A percentile compares a stretch with the other conserved stretches of the same genome.
These are phyloP conservation scores for Penicillium sp. DNA, from an alignment of 2,329 filamentous ascomycete genomes.

Conservation along the genomic window DNA sequence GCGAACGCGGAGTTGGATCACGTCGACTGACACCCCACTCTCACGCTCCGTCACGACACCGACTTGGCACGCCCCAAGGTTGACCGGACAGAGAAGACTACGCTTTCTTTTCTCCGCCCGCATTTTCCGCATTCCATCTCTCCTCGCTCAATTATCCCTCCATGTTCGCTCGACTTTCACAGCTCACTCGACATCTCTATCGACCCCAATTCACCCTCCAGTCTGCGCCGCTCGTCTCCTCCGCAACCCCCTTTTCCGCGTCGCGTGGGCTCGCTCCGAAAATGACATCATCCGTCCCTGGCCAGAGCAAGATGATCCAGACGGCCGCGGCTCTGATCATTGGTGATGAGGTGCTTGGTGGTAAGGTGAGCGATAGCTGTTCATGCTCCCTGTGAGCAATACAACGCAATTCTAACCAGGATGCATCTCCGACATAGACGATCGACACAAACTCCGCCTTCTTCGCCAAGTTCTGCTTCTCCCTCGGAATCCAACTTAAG, in stretches of 20 bases:
- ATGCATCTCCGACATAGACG: conserved; percentile 50
- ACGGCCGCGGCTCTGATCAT: conserved; percentile 94
- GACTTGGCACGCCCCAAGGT: not conserved
- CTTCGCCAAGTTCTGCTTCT: conserved; percentile 70
- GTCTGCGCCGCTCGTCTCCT: conserved; percentile 51
- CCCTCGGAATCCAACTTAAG: conserved; percentile 71
- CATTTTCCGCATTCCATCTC: conserved; percentile 13
- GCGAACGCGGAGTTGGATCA: conserved; percentile 7
- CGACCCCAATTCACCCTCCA: conserved; percentile 64
- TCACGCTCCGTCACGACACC: conserved; percentile 8
- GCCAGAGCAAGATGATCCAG: conserved; percentile 67
- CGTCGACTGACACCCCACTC: not conserved
- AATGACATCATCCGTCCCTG: conserved; percentile 51
- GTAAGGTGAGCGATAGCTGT: conserved; percentile 70
- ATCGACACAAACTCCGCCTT: conserved; percentile 70
- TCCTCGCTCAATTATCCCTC: conserved; percentile 20
- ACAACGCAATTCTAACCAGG: not conserved
- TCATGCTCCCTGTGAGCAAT: not conserved
- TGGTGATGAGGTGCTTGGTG: conserved; percentile 93
- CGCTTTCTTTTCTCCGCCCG: conserved; percentile 9
- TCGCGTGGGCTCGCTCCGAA: conserved; percentile 27
- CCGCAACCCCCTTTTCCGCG: conserved; percentile 28
- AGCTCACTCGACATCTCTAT: conserved; percentile 73
- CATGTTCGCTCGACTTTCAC: conserved; percentile 80
- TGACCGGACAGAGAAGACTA: not conserved